Conservation (phyloP, 2,329 filamentous ascomycete genomes). For the Cucurbitaria berberidis region DNA sequence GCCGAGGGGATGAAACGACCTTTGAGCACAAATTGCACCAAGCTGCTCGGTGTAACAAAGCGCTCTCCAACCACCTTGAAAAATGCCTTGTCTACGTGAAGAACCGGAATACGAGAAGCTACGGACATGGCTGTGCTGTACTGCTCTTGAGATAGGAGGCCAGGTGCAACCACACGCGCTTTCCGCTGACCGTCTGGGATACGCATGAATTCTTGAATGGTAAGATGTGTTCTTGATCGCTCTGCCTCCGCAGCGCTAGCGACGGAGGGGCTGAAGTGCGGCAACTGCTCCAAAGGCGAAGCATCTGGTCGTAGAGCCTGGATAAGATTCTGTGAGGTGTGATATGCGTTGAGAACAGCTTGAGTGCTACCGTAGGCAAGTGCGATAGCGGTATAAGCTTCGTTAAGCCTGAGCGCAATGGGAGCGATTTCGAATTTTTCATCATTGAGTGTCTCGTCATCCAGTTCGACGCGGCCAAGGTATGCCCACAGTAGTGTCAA, state of each 20-base stretch:
- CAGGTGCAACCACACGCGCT: conserved; percentile 71
- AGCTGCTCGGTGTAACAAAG: conserved; percentile 86
- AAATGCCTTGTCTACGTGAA: conserved; percentile 89
- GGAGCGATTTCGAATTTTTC: conserved; percentile 90
- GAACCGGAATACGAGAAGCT: conserved; percentile 80
- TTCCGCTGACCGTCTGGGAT: conserved; percentile 77
- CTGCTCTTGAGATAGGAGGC: conserved; percentile 74
- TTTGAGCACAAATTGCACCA: conserved; percentile 95
- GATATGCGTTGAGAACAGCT: conserved; percentile 82
- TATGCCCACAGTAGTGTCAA: conserved; percentile 94
- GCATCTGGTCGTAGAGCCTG: conserved; percentile 85
- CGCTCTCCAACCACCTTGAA: conserved; percentile 98
- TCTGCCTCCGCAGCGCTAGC: conserved; percentile 73
- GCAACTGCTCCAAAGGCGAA: conserved; percentile 90
- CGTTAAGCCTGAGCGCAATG: conserved; percentile 82
- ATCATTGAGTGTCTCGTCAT: conserved; percentile 76
- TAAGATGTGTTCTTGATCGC: conserved; percentile 66
- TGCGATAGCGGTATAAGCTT: conserved; percentile 84
- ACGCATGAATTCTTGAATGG: conserved; percentile 87
- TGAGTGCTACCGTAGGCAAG: conserved; percentile 84
- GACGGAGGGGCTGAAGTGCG: conserved; percentile 74
- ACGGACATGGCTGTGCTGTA: conserved; percentile 78
- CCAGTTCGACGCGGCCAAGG: conserved; percentile 83
- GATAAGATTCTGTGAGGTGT: conserved; percentile 82
- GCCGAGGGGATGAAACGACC: conserved; percentile 91